Evolutionary conservation across 176 grass and related monocot genomes (phyloP).

Genomic region (Leersia perrieri): DNA sequence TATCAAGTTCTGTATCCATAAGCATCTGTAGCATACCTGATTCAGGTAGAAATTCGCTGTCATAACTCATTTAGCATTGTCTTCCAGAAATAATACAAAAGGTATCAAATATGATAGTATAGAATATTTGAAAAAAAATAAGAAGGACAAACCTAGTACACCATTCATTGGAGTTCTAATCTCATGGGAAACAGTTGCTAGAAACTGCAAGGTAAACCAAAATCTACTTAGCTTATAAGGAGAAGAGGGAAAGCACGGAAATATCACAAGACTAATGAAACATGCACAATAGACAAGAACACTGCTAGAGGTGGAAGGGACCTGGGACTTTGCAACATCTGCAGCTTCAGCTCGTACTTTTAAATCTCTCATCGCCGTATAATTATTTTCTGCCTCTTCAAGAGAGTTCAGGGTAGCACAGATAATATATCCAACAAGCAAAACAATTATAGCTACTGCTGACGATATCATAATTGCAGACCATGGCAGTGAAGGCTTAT

Average conservation of each 20-base stretch:
- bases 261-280: conserved; percentile 8
- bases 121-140: conserved; percentile 5
- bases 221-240: conserved; percentile 30
- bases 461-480: conserved; percentile 56
- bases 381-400: conserved; percentile 71
- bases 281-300: neutral
- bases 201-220: conserved; percentile 64
- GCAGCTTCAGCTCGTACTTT: conserved; percentile 78
- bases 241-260: conserved; percentile 17
- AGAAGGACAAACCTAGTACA: conserved; percentile 65
- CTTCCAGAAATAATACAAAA: conserved; percentile 1
- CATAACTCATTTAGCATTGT: conserved; percentile 8
- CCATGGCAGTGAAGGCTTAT: conserved; percentile 55
- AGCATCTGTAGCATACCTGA: conserved; percentile 90
- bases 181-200: conserved; percentile 88
- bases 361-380: conserved; percentile 55
- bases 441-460: conserved; percentile 72
- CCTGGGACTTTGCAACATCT: conserved; percentile 85
- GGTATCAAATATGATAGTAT: neutral
- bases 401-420: conserved; percentile 68
- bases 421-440: conserved; percentile 70
- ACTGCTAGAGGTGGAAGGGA: conserved; percentile 11
- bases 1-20: conserved; percentile 78
- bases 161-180: conserved; percentile 91
- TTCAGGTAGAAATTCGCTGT: conserved; percentile 9